A percentile compares a stretch with the other conserved stretches of the same genome.
These are phyloP conservation scores for Zostera marina DNA, from an alignment of 116 monocot species.

Conservation along the genomic window DNA sequence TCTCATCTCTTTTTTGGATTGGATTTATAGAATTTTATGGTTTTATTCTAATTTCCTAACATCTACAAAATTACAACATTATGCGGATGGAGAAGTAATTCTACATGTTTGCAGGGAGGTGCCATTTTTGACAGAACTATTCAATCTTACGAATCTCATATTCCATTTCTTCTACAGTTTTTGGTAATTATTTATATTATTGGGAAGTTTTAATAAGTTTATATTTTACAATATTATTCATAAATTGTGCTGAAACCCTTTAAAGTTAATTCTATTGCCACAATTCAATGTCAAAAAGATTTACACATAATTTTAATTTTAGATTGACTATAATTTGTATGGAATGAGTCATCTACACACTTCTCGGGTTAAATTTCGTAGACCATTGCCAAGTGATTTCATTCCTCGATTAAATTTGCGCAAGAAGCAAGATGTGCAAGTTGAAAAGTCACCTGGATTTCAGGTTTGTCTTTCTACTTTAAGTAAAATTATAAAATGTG, in stretches of 20 bases:
- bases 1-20: too few relatives aligned
- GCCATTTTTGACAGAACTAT: slow-evolving; percentile 45
- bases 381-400: slow-evolving; percentile 37
- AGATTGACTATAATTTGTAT: slow-evolving; percentile 92
- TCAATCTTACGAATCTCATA: slow-evolving; percentile 90
- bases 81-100: slow-evolving; percentile 3
- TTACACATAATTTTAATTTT: background rate
- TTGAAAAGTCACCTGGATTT: background rate
- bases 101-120: slow-evolving; percentile 30
- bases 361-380: slow-evolving; percentile 58
- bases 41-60: too few relatives aligned
- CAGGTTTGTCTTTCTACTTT: slow-evolving; percentile 4
- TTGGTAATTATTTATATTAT: slow-evolving; percentile 35
- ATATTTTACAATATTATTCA: background rate
- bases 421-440: slow-evolving; percentile 5
- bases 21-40: too few relatives aligned
- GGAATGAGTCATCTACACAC: slow-evolving; percentile 82
- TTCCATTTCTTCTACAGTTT: slow-evolving; percentile 90
- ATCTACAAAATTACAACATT: too few relatives aligned
- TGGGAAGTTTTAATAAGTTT: background rate
- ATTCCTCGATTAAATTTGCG: slow-evolving; percentile 10
- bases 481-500: background rate
- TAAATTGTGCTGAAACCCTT: background rate
- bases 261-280: background rate
- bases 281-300: background rate